Evolutionary conservation across 108 stramenopile genomes (phyloP), one percentile per base, ranked within the genome.

Genomic region (Stephanodiscus minutulus): DNA sequence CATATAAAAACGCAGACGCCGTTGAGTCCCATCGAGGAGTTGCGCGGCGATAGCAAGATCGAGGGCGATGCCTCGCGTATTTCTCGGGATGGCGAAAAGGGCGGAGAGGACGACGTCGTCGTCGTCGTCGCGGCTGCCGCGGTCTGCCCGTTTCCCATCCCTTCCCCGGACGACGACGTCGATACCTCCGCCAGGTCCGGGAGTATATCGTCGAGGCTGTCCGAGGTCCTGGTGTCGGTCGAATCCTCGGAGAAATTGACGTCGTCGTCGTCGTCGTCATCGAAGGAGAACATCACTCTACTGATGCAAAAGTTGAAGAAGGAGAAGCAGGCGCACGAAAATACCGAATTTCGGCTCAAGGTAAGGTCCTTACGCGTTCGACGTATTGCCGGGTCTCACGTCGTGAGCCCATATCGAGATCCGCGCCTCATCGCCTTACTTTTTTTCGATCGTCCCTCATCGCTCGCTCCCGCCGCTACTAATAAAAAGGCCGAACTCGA

Each of bases 341-440:
- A 41, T 27, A 72, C 70, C 22, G 70, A 71, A 54, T 78, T 78
- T 61, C 59, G 70, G 13, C 50, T 78, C 59, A 71, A 78, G 59
- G 73, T 74, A 52, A 61, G 59, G n/a, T 25, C 8, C 0, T 56
- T 43, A 10, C 47, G 33, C 15, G 25, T 11, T 46, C 37, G 0
- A 29, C 27, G 6, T 9, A 28, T 2, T 8, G 29, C 7, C 20
- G 29, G 1, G n/a, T 48, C 47, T 15, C 47, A 5, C 31, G 7
- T 18, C 47, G 7, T 48, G 3, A 18, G 1, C 47, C 18, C 47
- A 18, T 44, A 25, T 44, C 56, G 28, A 7, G 8, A 18, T 50
- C 5, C 49, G 1, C 18, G 20, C 21, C 11, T 20, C 29, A 20
- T 37, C 13, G 29, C 60, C 28, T 25, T 7, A 13, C 12, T 7